Base-by-base conservation (phyloP, 352 stramenopile genomes). In the Phytophthora sansomeana region DNA sequence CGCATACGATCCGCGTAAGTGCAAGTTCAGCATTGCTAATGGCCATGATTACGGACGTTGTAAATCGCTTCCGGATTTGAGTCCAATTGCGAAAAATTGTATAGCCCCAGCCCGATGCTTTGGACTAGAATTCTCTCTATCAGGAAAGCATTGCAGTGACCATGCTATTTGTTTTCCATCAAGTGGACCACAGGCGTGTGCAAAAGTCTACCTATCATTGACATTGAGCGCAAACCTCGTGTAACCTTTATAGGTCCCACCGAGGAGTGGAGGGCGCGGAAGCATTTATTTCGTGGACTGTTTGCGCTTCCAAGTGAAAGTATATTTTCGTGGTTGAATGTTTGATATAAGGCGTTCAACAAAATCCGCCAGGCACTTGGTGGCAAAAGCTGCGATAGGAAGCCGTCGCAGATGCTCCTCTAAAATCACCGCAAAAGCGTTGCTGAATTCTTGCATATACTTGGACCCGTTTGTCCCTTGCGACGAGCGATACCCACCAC, bases 111-210 rank as follows among this genome's bases (percentile, higher is more conserved):
- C 41, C 29, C 41, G 4, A 4, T 36, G 26, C 36, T 62, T 72
- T 42, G 61, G 61, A 2, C 17, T 50, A 17, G 61, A 69, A 19
- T 14, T 69, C 1, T 58, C 52, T 33, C 35, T 69, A 0, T 64
- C 61, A 2, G 53, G 61, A 41, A 58, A 69, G 32, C 61, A 64
- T 49, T 58, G 38, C 0, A 39, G 11, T 9, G 61, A 47, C 0
- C 61, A 70, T 30, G 21, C 49, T 1, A 70, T 65, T 19, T 64
- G 62, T 16, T 70, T 70, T 39, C 53, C 53, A 9, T 55, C 53
- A 6, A 49, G 58, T 17, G 62, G 54, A 1, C 46, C 62, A 21
- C 36, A 43, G 10, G 5, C 36, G 5, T 28, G 13, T 10, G 35
- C 53, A 0, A 50, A 48, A 36, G 19, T 64, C 36, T 43, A 2